Conservation (phyloP, 2,329 filamentous ascomycete genomes). For the Grosmannia clavigera region DNA sequence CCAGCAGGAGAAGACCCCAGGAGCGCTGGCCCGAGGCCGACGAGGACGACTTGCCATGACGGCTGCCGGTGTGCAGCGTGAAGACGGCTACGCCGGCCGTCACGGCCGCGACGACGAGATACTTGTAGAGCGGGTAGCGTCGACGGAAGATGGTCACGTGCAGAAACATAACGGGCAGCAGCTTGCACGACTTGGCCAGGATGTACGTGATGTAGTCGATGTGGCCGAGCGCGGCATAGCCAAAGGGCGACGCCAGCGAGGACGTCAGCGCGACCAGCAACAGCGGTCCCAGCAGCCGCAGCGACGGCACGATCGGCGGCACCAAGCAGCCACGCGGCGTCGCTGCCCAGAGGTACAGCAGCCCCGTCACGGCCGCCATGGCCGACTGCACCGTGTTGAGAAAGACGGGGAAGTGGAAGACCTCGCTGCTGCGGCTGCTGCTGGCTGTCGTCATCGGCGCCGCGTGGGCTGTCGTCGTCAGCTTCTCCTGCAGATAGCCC, state of each 20-base stretch:
- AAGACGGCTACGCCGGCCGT: conserved; percentile 90
- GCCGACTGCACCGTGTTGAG: conserved; percentile 91
- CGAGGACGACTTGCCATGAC: conserved; percentile 26
- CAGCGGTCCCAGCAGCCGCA: conserved; percentile 63
- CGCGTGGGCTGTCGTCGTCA: conserved; percentile 84
- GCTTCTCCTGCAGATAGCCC: conserved; percentile 93
- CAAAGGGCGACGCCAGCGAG: conserved; percentile 86
- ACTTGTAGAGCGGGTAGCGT: conserved; percentile 90
- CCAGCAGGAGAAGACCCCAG: conserved; percentile 74
- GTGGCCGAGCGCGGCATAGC: conserved; percentile 82
- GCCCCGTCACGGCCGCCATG: conserved; percentile 74
- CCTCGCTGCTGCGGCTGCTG: conserved; percentile 40
- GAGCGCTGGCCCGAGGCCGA: conserved; percentile 41
- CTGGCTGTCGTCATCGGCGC: conserved; percentile 17
- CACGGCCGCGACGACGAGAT: conserved; percentile 81
- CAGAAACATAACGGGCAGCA: conserved; percentile 96
- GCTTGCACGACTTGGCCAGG: conserved; percentile 94
- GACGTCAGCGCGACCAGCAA: conserved; percentile 76
- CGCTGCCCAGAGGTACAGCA: conserved; percentile 62
- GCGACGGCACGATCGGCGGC: conserved; percentile 64
- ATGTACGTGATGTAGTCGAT: conserved; percentile 98
- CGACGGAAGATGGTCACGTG: conserved; percentile 86
- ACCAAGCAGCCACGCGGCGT: conserved; percentile 38
- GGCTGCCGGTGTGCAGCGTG: conserved; percentile 65
- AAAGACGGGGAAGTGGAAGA: conserved; percentile 89